Conservation (phyloP, 352 stramenopile species). For the Lagenidium giganteum region DNA sequence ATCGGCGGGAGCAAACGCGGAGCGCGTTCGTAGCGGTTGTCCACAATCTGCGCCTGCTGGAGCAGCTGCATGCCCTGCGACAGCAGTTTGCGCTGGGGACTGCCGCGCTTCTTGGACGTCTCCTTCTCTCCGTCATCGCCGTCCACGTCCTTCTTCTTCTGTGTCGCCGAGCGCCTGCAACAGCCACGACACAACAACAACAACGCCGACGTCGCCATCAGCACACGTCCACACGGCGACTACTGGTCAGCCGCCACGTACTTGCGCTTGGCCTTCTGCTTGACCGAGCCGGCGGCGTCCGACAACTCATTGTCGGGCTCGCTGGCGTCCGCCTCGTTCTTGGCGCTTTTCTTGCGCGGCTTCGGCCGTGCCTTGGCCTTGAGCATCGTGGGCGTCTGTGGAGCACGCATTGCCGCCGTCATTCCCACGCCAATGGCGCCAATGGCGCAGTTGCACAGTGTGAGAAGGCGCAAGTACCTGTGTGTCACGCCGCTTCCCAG, state of each 20-base stretch:
- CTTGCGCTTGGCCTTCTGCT: constrained; percentile 39
- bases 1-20: constrained; percentile 53
- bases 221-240: neutral
- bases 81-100: constrained; percentile 14
- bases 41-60: constrained; percentile 25
- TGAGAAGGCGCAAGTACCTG: too few relatives aligned
- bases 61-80: constrained; percentile 22
- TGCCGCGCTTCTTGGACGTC: neutral
- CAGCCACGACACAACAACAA: neutral
- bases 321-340: constrained; percentile 8
- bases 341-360: too few relatives aligned
- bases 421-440: too few relatives aligned
- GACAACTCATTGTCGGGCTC: too few relatives aligned
- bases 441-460: too few relatives aligned
- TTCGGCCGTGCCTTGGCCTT: constrained; percentile 17
- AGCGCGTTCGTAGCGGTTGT: constrained; percentile 36
- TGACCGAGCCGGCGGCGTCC: constrained; percentile 13
- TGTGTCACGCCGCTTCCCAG: too few relatives aligned
- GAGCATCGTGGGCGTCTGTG: too few relatives aligned
- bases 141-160: constrained; percentile 44
- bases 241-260: constrained; percentile 3
- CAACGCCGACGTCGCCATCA: too few relatives aligned
- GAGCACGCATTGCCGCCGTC: too few relatives aligned
- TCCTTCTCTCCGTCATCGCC: constrained; percentile 15
- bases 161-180: constrained; percentile 34